Base-by-base conservation (phyloP, 176 grass and related monocot genomes). In the Thinopyrum elongatum region DNA sequence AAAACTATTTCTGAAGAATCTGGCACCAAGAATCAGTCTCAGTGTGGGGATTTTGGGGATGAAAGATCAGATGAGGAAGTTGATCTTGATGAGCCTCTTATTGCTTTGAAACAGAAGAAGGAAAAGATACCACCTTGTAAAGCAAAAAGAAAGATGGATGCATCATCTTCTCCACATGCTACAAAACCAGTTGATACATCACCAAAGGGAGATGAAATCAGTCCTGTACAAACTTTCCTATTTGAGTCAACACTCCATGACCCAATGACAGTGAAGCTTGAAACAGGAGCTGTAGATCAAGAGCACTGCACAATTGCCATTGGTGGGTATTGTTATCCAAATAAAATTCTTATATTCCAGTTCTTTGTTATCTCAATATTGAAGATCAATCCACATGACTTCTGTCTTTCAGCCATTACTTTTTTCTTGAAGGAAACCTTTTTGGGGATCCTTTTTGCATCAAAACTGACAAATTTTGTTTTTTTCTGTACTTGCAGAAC, bases 51-150 rank as follows among this genome's bases (percentile, higher is more conserved):
- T 34, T 25, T 78, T 68, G 53, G 30, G 26, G 38, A 75, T 67
- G 60, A 58, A 64, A 79, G 75, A 71, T 3, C 39, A 58, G 59
- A 86, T 67, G 90, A 88, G 64, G 88, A 78, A 36, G 19, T 80
- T 30, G 79, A 90, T 70, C 93, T 95, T 62, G 82, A 88, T 79
- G 83, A 88, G 83, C 93, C 88, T 66, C 74, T 95, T 84, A 88
- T 92, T 86, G 46, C 61, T n/a, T 83, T 94, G 44, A 95, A 88
- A 80, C 73, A 70, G 33, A 94, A 86, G 70, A 76, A 53, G 2
- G 49, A 19, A 53, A 53, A 53, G 49, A 53, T 53, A 19, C 49
- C 49, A 53, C 49, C 49, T 53, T 17, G 49, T 53, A 53, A 39
- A 34, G 68, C 49, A 65, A 83, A 90, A 3, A 74, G 14, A 81